Evolutionary conservation across 331 rosid species (phyloP).

Genomic region (Malus hybrid): DNA sequence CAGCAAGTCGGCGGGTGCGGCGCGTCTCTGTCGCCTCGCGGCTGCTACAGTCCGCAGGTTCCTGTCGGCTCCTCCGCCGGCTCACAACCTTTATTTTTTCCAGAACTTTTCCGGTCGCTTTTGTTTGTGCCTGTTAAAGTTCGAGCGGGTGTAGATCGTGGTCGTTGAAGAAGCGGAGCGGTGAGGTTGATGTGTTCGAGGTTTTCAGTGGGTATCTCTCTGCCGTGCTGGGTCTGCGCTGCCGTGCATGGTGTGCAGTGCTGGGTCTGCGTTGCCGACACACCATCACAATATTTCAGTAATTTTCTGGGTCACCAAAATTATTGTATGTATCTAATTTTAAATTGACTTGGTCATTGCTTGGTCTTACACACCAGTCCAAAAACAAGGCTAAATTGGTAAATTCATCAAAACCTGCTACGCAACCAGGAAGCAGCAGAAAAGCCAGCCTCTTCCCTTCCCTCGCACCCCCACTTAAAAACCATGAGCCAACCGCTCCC

Average conservation of each 20-base stretch:
- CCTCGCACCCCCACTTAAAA: not conserved
- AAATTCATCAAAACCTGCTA: not conserved
- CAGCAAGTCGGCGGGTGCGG: conserved; percentile 29
- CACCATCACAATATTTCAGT: no score
- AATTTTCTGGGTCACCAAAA: no score
- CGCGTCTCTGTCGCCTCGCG: conserved; percentile 21
- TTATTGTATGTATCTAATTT: not conserved
- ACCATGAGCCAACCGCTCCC: conserved; percentile 1
- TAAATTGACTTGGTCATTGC: not conserved
- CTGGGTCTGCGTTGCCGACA: no score
- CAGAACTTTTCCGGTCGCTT: not conserved
- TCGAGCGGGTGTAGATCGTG: not conserved
- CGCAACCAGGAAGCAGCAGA: not conserved
- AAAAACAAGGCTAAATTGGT: not conserved
- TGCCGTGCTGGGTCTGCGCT: not conserved
- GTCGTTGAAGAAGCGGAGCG: not conserved
- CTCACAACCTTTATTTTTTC: not conserved
- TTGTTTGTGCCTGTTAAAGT: not conserved
- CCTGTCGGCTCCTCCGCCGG: conserved; percentile 10
- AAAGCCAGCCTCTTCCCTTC: not conserved
- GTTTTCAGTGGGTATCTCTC: not conserved
- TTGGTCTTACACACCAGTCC: not conserved
- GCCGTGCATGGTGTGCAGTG: not conserved
- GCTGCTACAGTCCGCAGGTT: conserved; percentile 12
- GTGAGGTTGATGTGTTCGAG: not conserved